Conservation (phyloP, 345 rosid genomes). For the Eucalyptus sp. region DNA sequence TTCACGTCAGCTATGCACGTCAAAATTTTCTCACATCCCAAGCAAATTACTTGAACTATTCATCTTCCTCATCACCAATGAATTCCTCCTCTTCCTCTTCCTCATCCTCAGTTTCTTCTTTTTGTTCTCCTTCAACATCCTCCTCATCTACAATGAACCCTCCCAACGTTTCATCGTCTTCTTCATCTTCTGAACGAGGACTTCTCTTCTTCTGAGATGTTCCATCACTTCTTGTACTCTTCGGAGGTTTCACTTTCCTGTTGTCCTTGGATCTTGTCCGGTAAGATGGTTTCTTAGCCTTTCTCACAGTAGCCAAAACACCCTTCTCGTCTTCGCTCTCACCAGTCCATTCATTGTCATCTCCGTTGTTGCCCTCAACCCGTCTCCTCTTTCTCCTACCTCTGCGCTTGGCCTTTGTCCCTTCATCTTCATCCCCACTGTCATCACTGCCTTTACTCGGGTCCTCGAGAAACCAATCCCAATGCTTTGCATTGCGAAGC, state of each 20-base stretch:
- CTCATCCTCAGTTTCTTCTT: constrained; percentile 12
- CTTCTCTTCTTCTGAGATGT: constrained; percentile 1
- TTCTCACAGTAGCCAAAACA: constrained; percentile 9
- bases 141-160: constrained; percentile 63
- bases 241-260: neutral
- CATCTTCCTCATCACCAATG: neutral
- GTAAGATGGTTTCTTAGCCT: constrained; percentile 14
- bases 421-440: constrained; percentile 15
- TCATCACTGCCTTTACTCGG: constrained; percentile 8
- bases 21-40: neutral
- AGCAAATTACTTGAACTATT: neutral
- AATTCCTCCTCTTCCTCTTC: constrained; percentile 19
- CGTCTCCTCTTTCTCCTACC: constrained; percentile 32
- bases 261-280: constrained; percentile 44
- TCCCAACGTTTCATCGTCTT: constrained; percentile 56
- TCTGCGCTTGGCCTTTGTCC: constrained; percentile 2
- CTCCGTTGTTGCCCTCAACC: constrained; percentile 1
- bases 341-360: constrained; percentile 48
- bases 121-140: constrained; percentile 14
- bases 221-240: neutral
- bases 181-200: constrained; percentile 1
- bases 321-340: constrained; percentile 54
- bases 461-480: constrained; percentile 87
- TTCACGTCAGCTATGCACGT: neutral
- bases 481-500: constrained; percentile 20